Evolutionary conservation across 2,329 filamentous ascomycete species (phyloP), one percentile per base, ranked within the genome.

Genomic region (Teratosphaeria gauchensis): DNA sequence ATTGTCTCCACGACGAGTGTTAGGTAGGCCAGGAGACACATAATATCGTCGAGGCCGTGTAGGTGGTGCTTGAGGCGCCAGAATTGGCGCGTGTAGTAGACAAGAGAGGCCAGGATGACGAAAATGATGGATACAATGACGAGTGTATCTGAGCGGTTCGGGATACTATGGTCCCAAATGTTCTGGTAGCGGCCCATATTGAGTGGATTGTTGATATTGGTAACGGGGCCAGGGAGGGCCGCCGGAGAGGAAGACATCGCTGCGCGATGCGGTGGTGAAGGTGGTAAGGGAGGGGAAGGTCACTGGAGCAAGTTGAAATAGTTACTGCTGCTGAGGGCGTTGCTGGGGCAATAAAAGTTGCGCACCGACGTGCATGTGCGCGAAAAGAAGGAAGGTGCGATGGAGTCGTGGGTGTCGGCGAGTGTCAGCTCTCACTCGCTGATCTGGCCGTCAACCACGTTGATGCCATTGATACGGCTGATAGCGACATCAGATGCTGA

Each of bases 21-120:
- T 11, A 61, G 51, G 59, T 66, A 68, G 30, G 66, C 66, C 35
- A 54, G 55, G 4, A 58, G 51, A 7, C 61, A 60, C 59, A 68
- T 63, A 19, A 62, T 35, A 51, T 68, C 65, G 53, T 68, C 65
- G 33, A 57, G 55, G 28, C 64, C 63, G 35, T 58, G 58, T 54
- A 65, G 64, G 16, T 58, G 53, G 57, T 62, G 61, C n/a, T 52
- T 42, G 55, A 58, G 59, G 48, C 64, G 62, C 60, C 61, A 66
- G 30, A 28, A 51, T 9, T 66, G 42, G 33, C 65, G 61, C 14
- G 59, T 57, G 48, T 54, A 28, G 56, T 62, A 64, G 58, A 68
- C 59, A 12, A 48, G 33, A 1, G 64, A 65, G 16, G 64, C 60
- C 7, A 66, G 16, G 33, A 62, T 12, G 42, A 66, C 48, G 54